These are phyloP conservation scores for Ostreobium quekettii DNA, from an alignment of 139 green algal species.

Conservation along the genomic window DNA sequence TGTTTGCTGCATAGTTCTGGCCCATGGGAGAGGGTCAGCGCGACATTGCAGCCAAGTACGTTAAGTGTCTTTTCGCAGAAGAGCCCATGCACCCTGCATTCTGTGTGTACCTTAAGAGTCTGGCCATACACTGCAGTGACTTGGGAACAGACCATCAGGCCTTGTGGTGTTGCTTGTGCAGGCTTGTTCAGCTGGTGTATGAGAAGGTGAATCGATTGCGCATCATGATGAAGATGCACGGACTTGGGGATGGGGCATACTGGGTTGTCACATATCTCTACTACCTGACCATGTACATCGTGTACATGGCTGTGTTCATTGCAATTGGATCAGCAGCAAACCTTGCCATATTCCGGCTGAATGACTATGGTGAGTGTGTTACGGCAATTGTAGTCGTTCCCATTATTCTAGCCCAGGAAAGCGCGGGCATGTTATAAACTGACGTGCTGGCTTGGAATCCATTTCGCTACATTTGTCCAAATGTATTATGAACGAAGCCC, in stretches of 20 bases:
- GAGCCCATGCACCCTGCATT: no score
- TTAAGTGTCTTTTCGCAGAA: no score
- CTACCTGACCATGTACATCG: constrained; percentile 60
- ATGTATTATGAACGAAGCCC: no score
- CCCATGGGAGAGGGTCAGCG: no score
- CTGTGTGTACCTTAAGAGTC: no score
- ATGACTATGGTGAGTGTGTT: constrained; percentile 40
- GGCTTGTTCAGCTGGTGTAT: constrained; percentile 39
- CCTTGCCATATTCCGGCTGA: constrained; percentile 77
- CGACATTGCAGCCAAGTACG: no score
- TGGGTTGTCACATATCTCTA: constrained; percentile 68
- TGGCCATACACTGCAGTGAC: not conserved
- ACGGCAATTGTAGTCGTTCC: no score
- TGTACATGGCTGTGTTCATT: constrained; percentile 79
- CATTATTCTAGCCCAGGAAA: no score
- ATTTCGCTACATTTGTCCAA: no score
- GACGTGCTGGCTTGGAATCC: no score
- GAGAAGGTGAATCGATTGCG: constrained; percentile 76
- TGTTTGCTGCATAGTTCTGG: no score
- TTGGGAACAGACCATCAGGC: not conserved
- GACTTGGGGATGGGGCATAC: constrained; percentile 58
- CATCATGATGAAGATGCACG: constrained; percentile 97
- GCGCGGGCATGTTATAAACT: no score
- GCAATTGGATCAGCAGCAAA: constrained; percentile 50
- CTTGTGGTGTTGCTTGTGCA: not conserved